A percentile compares a stretch with the other conserved stretches of the same genome.
Evolutionary conservation across 2,329 filamentous ascomycete species (phyloP).

Genomic region (Paecilomyces formosus): DNA sequence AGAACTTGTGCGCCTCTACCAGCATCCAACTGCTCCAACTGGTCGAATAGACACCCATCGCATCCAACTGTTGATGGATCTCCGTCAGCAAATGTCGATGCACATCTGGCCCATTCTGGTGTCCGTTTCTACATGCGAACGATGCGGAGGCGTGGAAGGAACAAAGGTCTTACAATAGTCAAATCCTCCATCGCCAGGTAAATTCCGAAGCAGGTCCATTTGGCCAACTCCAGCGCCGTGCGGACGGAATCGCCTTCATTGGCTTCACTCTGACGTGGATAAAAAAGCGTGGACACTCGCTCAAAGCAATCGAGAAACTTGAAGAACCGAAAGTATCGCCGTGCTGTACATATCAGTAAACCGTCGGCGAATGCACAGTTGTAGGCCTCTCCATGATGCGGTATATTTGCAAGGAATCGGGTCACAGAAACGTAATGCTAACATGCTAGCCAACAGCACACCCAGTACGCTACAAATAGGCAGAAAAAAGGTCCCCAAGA

Average conservation of each 20-base stretch:
- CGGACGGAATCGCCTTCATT: conserved; percentile 25
- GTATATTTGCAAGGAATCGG: not conserved
- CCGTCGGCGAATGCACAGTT: not conserved
- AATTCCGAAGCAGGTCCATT: conserved; percentile 55
- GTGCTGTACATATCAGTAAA: conserved; percentile 18
- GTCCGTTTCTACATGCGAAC: not conserved
- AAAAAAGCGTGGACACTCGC: conserved; percentile 40
- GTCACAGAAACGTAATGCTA: not conserved
- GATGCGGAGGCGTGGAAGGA: conserved; percentile 10
- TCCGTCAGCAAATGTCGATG: not conserved
- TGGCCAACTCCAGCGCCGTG: conserved; percentile 46
- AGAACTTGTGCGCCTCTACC: conserved; percentile 59
- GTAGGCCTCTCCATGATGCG: not conserved
- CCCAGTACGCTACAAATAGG: not conserved
- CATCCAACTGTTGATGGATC: conserved; percentile 28
- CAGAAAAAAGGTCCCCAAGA: not conserved
- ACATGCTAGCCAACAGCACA: not conserved
- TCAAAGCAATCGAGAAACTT: conserved; percentile 58
- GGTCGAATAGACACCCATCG: conserved; percentile 45
- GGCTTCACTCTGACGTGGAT: not conserved
- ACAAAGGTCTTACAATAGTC: conserved; percentile 48
- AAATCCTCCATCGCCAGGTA: conserved; percentile 61
- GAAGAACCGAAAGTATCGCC: conserved; percentile 62
- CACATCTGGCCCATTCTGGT: not conserved
- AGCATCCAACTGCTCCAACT: conserved; percentile 42